A percentile compares a stretch with the other conserved stretches of the same genome.
phyloP scores from a whole-genome alignment of 2,329 filamentous ascomycete species.

The Colletotrichum sp. region DNA sequence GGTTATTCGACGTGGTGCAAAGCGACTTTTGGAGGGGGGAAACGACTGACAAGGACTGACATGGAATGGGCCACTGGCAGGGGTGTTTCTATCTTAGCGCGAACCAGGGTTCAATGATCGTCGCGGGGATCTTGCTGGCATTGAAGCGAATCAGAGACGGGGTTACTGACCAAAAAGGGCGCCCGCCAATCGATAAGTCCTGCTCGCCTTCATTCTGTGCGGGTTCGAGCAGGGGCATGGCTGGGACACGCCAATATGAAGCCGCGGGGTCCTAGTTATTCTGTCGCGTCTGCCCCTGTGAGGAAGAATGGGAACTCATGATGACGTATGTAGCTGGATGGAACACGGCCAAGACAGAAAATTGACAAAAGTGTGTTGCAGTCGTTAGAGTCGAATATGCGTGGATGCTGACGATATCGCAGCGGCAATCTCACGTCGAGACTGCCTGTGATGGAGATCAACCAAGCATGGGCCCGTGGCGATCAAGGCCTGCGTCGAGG shows the following conservation, averaged over 20 bases:
- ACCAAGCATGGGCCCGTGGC: neutral
- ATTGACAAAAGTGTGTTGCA: neutral
- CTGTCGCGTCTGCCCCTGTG: neutral
- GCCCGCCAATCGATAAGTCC: constrained; percentile 15
- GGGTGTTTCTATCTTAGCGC: constrained; percentile 11
- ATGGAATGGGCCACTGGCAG: neutral
- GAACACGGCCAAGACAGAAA: neutral
- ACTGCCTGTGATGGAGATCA: neutral
- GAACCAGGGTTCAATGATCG: constrained; percentile 19
- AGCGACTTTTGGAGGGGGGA: neutral
- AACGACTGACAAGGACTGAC: neutral
- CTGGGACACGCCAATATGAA: neutral
- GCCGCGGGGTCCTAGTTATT: constrained; percentile 13
- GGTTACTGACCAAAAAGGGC: constrained; percentile 2
- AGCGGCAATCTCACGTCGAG: neutral
- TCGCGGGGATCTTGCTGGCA: constrained; percentile 17
- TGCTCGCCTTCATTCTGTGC: neutral
- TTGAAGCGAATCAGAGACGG: constrained; percentile 17
- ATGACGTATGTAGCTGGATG: constrained; percentile 10
- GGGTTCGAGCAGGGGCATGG: neutral
- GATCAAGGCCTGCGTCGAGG: neutral
- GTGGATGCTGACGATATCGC: neutral
- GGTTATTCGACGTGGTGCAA: neutral
- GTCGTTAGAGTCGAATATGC: neutral
- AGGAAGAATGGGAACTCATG: neutral